Base-by-base conservation (phyloP, 495 filamentous ascomycete species). In the Aspergillus indologenus region DNA sequence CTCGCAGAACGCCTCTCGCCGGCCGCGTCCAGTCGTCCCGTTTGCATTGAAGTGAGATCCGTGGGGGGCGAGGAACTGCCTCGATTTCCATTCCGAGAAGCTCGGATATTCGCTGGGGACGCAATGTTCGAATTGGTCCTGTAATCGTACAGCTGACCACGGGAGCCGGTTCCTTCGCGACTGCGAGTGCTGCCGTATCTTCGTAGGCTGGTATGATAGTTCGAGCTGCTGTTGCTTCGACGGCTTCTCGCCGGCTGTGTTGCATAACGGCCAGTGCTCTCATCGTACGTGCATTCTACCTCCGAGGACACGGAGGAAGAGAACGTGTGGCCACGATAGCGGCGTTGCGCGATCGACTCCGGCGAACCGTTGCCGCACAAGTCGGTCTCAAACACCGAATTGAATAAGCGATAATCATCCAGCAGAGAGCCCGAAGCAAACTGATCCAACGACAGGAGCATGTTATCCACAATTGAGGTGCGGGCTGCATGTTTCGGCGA, bases 401-500 rank as follows among this genome's bases (percentile, higher is more conserved):
- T 76, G 65, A 72, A 80, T 50, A 74, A 66, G 56, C 72, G 70
- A 53, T 75, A 74, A 54, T 80, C 76, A 34, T 74, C 74, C 43
- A 78, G 48, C 6, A 74, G 56, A 0, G 73, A 75, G 5, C 65
- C 81, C 5, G 82, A 79, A 57, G 81, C 83, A 67, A 91, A 83
- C 75, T 90, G 87, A 71, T 95, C 91, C 58, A 97, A 83, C 18
- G 92, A 96, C 29, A 92, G 81, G 14, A 97, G 83, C 85, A 97
- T 91, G 66, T 96, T 92, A 71, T 92, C 89, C 45, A 97, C 88
- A 48, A 97, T 85, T 21, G 92, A 96, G 63, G 91, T 89, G 51
- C 92, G 85, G 24, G 86, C 87, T 60, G 87, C 85, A 68, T 91
- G 87, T 56, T 86, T 79, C 50, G 87, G 79, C 8, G 87, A 85